phyloP scores from a whole-genome alignment of 305 asterid genomes.

The Plantago coronopus region DNA sequence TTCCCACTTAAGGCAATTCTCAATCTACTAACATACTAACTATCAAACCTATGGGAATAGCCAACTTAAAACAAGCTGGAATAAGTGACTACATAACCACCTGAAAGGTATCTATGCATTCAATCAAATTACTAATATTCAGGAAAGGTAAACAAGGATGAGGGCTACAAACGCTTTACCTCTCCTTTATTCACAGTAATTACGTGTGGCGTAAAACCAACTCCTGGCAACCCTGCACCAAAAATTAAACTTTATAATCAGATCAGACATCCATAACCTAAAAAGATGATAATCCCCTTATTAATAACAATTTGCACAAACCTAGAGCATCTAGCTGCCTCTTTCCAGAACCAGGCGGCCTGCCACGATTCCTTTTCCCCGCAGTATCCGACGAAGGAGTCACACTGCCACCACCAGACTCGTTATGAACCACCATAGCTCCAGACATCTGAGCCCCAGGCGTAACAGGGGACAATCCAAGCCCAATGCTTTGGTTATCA shows the following conservation, averaged over 20 bases:
- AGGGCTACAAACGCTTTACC: slow-evolving; percentile 39
- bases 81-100: no score
- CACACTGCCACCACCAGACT: slow-evolving; percentile 44
- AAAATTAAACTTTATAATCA: slow-evolving; percentile 6
- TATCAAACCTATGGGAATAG: no score
- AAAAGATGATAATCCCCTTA: background rate
- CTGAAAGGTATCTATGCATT: no score
- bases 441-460: slow-evolving; percentile 41
- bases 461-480: slow-evolving; percentile 56
- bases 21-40: background rate
- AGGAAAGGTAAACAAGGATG: no score
- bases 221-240: slow-evolving; percentile 57
- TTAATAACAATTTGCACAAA: background rate
- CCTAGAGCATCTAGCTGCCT: slow-evolving; percentile 81
- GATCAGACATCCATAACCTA: background rate
- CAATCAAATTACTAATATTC: no score
- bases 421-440: slow-evolving; percentile 34
- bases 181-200: slow-evolving; percentile 64
- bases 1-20: background rate
- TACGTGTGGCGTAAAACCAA: slow-evolving; percentile 81
- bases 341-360: slow-evolving; percentile 85
- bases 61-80: no score
- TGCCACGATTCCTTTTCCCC: slow-evolving; percentile 65
- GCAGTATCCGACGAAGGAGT: slow-evolving; percentile 49
- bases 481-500: slow-evolving; percentile 60